Evolutionary conservation across 2,329 filamentous ascomycete species (phyloP).

Genomic region (Fusarium brachygibbosum): DNA sequence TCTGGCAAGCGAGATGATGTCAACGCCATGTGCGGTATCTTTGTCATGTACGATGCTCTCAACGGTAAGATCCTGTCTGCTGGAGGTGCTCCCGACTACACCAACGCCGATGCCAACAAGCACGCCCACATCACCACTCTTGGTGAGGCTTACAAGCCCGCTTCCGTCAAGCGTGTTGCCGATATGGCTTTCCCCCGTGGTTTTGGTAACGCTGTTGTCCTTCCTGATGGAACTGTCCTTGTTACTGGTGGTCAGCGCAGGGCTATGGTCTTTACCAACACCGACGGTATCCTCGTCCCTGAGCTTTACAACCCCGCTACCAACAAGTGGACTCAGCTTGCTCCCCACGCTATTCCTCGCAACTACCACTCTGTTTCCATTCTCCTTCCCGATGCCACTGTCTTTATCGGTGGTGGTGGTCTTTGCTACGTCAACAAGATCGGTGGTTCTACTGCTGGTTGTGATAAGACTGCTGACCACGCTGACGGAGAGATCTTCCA

Average conservation of each 20-base stretch:
- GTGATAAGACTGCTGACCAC: conserved; percentile 60
- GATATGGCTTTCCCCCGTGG: conserved; percentile 57
- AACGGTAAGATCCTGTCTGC: conserved; percentile 67
- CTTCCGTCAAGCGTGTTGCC: conserved; percentile 29
- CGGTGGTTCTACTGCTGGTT: conserved; percentile 48
- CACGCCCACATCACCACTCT: conserved; percentile 65
- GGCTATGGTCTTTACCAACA: conserved; percentile 61
- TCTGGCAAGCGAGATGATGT: conserved; percentile 53
- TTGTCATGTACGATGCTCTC: conserved; percentile 69
- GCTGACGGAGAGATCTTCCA: conserved; percentile 68
- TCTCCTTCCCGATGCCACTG: conserved; percentile 64
- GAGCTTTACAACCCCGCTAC: conserved; percentile 62
- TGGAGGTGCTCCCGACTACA: conserved; percentile 62
- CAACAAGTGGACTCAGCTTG: conserved; percentile 56
- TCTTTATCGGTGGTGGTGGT: conserved; percentile 66
- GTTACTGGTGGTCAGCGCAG: conserved; percentile 55
- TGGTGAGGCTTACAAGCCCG: conserved; percentile 39
- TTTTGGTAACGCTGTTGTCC: conserved; percentile 60
- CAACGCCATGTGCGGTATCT: conserved; percentile 65
- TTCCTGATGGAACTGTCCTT: conserved; percentile 62
- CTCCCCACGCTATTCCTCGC: conserved; percentile 57
- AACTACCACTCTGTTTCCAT: conserved; percentile 65
- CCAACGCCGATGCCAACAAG: conserved; percentile 54
- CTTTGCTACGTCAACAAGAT: conserved; percentile 58
- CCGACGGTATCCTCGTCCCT: conserved; percentile 56